Evolutionary conservation across 345 rosid species (phyloP), one percentile per base, ranked within the genome.

Genomic region (Camelina hispida): DNA sequence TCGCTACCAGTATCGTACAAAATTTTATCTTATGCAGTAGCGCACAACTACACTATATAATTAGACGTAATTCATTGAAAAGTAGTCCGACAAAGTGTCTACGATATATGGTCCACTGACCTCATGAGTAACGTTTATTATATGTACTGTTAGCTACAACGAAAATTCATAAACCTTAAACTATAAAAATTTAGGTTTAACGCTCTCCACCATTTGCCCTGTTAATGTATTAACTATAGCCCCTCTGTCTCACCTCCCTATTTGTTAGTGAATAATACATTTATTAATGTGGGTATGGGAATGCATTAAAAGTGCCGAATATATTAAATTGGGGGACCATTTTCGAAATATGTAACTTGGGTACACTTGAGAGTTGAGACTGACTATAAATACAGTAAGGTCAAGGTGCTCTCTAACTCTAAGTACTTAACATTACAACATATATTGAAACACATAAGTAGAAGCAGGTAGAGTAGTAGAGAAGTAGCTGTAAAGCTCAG

Each of bases 401-500:
- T 17, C 22, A 66, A 64, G 54, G 48, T 53, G 56, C 28, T 55
- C 40, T 48, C 30, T 34, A 3, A 25, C 28, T 5, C 28, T 5
- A 16, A 25, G 15, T 62, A 52, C 35, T 17, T 15, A 15, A 30
- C 68, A 51, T 13, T n/a, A 52, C 55, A 40, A 52, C 53, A 14
- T 46, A 46, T n/a, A 44, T 5, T 44, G 16, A 43, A 23, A 56
- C 14, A 46, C 9, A 55, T 15, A 43, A 47, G 25, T 1, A 74
- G 23, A 42, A 25, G 55, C 20, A 51, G 9, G 57, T 51, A 62
- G 47, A 6, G 30, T 32, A 54, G 74, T 51, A 60, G 28, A 69
- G 75, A 76, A 76, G 54, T 30, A 76, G 69, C 63, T 54, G 11
- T 76, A 32, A 76, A 76, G 74, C 79, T 76, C 69, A 69, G 57